phyloP scores from a whole-genome alignment of 805 yeast genomes.

The Saturnispora diversa region DNA sequence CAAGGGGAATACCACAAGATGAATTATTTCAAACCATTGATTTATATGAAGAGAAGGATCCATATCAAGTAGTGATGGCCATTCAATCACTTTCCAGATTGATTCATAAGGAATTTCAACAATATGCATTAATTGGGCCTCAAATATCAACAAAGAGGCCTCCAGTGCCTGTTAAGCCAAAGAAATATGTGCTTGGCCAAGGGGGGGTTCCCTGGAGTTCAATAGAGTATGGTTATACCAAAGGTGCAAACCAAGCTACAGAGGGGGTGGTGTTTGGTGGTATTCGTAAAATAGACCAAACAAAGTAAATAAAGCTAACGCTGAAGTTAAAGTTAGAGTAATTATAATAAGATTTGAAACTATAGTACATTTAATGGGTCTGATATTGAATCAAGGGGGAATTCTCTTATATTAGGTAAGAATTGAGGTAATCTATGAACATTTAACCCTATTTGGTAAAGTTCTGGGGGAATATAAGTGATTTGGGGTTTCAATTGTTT shows the following conservation, averaged over 20 bases:
- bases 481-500: slow-evolving; percentile 30
- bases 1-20: slow-evolving; percentile 67
- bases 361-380: background rate
- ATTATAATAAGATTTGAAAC: background rate
- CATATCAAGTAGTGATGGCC: slow-evolving; percentile 69
- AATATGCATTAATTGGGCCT: slow-evolving; percentile 51
- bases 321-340: background rate
- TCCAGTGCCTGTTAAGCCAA: slow-evolving; percentile 48
- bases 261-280: slow-evolving; percentile 50
- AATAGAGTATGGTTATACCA: slow-evolving; percentile 51
- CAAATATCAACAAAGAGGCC: slow-evolving; percentile 43
- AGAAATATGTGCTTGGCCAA: slow-evolving; percentile 29
- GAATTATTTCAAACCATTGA: slow-evolving; percentile 77
- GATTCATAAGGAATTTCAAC: slow-evolving; percentile 45
- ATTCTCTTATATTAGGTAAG: slow-evolving; percentile 1
- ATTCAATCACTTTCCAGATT: slow-evolving; percentile 65
- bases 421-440: background rate
- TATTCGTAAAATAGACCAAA: slow-evolving; percentile 35
- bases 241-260: slow-evolving; percentile 46
- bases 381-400: background rate
- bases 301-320: background rate
- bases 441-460: background rate
- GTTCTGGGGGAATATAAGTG: background rate
- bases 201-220: slow-evolving; percentile 45
- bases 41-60: slow-evolving; percentile 64